Evolutionary conservation across 140 eudicot genomes (phyloP), one percentile per base, ranked within the genome.

Genomic region (Stevia rebaudiana): DNA sequence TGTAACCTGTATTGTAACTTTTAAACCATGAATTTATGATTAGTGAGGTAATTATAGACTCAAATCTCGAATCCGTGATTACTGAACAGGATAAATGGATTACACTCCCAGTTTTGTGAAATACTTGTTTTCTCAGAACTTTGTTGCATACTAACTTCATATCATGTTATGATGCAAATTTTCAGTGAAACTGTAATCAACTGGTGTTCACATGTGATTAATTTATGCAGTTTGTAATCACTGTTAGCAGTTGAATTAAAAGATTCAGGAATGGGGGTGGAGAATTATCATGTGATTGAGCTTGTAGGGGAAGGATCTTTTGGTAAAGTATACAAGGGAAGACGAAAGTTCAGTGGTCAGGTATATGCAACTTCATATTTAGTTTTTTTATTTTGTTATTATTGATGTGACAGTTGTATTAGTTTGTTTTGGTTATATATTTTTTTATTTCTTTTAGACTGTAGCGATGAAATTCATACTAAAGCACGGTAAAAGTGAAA

Each of bases 241-340:
- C 19, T 47, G 24, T 50, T 40, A 39, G 63, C 65, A 25, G 22
- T 21, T 49, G 15, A 68, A 60, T 3, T 21, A 3, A 37, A 59
- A 52, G 61, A 68, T 51, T 36, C 15, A 68, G 75, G 36, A 5
- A 92, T 92, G 99, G 95, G 95, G 4, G 89, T 88, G 8, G 99
- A 94, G 31, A 80, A 85, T 64, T 94, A 94, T 62, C 97, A 85
- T 65, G 99, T 94, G 58, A 88, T 86, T 25, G 99, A 86, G 88
- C 88, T 85, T 11, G 95, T 94, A 1, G 99, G 99, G 3, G 99
- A 88, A 65, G 99, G 99, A 18, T 94, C 99, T 3, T 94, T 94
- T 7, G 97, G 99, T 8, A 94, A 88, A 69, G 99, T 94, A 15
- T 94, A 85, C 73, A 94, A 94, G 78, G 99, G 99, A 30, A 76